Conservation (phyloP, 1,139 yeast genomes). For the Neolecta irregularis region DNA sequence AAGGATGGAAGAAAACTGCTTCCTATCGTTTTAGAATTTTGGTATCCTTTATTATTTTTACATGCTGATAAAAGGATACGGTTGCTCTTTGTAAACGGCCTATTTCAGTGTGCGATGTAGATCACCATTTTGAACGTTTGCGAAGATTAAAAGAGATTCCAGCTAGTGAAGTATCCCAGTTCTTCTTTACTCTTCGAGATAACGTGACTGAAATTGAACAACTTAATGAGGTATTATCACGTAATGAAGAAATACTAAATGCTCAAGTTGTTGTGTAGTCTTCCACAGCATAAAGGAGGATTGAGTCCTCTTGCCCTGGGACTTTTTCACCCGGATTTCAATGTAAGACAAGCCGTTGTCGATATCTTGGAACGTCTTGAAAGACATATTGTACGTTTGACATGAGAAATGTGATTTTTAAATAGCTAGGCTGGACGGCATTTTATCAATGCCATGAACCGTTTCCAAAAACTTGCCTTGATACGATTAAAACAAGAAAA, state of each 20-base stretch:
- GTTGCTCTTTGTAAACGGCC: slow-evolving; percentile 18
- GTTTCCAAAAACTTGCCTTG: slow-evolving; percentile 21
- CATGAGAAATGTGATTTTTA: slow-evolving; percentile 17
- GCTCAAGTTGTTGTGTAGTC: slow-evolving; percentile 17
- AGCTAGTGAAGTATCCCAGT: slow-evolving; percentile 21
- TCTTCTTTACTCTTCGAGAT: slow-evolving; percentile 11
- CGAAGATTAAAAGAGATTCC: slow-evolving; percentile 19
- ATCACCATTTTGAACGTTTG: slow-evolving; percentile 23
- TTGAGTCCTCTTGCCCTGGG: slow-evolving; percentile 24
- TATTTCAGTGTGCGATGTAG: slow-evolving; percentile 22
- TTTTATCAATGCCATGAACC: slow-evolving; percentile 20
- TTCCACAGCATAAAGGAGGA: slow-evolving; percentile 15
- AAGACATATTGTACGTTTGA: slow-evolving; percentile 19
- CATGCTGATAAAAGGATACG: slow-evolving; percentile 19
- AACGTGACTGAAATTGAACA: slow-evolving; percentile 21
- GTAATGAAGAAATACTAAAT: neutral
- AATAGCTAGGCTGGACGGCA: slow-evolving; percentile 9
- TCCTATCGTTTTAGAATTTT: slow-evolving; percentile 11
- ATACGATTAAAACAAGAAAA: too few species aligned
- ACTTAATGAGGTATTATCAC: slow-evolving; percentile 15
- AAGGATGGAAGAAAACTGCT: slow-evolving; percentile 24
- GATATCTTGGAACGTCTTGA: slow-evolving; percentile 22
- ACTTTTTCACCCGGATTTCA: slow-evolving; percentile 23
- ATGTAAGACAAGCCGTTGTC: slow-evolving; percentile 21
- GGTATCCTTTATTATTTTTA: neutral